phyloP scores from a whole-genome alignment of 2,329 filamentous ascomycete genomes.

The Trichoderma sp. region DNA sequence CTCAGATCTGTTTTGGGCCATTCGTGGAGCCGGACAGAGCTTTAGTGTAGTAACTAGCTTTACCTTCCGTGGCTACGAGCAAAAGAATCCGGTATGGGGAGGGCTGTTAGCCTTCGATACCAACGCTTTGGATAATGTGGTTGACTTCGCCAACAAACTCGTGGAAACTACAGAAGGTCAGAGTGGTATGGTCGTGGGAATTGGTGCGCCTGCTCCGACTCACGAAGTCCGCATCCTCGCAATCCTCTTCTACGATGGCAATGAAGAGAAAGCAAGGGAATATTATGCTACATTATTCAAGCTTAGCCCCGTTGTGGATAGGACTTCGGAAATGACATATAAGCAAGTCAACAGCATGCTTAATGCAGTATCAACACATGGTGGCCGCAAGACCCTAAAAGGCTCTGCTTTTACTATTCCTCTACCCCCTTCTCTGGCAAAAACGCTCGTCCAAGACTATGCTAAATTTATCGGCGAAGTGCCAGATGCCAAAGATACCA shows the following conservation, averaged over 20 bases:
- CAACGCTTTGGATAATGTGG: neutral
- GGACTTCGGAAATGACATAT: neutral
- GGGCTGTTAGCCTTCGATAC: neutral
- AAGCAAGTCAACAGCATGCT: constrained; percentile 1
- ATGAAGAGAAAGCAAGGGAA: neutral
- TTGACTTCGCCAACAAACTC: neutral
- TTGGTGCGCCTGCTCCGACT: neutral
- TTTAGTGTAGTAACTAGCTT: neutral
- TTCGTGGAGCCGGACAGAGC: neutral
- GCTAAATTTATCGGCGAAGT: neutral
- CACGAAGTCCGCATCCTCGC: neutral
- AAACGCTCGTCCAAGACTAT: neutral
- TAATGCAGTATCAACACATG: neutral
- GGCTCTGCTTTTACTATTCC: neutral
- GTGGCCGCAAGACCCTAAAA: neutral
- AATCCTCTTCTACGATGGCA: neutral
- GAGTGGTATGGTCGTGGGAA: neutral
- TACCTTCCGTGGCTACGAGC: neutral
- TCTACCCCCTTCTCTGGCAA: neutral
- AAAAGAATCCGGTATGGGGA: neutral
- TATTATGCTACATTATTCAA: neutral
- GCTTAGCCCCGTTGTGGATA: neutral
- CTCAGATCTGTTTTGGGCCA: neutral
- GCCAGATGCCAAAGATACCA: neutral
- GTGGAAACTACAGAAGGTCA: neutral